Conservation (phyloP, 495 filamentous ascomycete species). For the Penicillium odoratum region DNA sequence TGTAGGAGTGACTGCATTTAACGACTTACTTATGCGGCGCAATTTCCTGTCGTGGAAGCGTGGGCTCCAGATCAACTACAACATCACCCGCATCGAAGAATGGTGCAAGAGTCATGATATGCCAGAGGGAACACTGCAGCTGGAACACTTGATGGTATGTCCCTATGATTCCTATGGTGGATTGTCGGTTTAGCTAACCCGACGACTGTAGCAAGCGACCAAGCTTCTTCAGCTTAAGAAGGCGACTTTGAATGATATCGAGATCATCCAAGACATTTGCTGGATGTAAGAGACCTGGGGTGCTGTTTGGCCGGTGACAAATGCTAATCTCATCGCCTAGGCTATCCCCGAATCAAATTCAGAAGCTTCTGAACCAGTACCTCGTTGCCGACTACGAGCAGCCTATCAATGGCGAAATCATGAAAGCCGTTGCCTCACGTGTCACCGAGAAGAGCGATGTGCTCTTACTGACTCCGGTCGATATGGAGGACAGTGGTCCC, state of each 20-base stretch:
- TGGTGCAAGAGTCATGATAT: conserved; percentile 99
- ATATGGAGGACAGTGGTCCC: conserved; percentile 99
- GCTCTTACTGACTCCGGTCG: conserved; percentile 85
- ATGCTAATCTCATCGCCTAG: conserved; percentile 38
- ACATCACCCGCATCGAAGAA: conserved; percentile 98
- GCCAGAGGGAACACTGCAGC: conserved; percentile 95
- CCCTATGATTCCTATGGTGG: background rate
- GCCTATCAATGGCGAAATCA: conserved; percentile 99
- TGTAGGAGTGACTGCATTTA: conserved; percentile 98
- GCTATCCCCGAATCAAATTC: conserved; percentile 98
- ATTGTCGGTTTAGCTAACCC: conserved; percentile 16
- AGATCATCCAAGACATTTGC: conserved; percentile 99
- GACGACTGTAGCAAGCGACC: conserved; percentile 75
- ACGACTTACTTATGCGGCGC: conserved; percentile 94
- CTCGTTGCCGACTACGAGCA: conserved; percentile 99
- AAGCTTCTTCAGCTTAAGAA: conserved; percentile 99
- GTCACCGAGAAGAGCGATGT: conserved; percentile 99
- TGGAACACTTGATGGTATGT: conserved; percentile 95
- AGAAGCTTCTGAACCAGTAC: conserved; percentile 98
- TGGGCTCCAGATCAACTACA: conserved; percentile 99
- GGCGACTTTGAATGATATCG: conserved; percentile 97
- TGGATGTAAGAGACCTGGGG: conserved; percentile 75
- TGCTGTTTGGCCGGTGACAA: background rate
- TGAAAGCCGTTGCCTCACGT: conserved; percentile 97
- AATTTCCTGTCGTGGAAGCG: conserved; percentile 99